phyloP scores from a whole-genome alignment of 106 monocot species.

The Acanthochlamys bracteata region DNA sequence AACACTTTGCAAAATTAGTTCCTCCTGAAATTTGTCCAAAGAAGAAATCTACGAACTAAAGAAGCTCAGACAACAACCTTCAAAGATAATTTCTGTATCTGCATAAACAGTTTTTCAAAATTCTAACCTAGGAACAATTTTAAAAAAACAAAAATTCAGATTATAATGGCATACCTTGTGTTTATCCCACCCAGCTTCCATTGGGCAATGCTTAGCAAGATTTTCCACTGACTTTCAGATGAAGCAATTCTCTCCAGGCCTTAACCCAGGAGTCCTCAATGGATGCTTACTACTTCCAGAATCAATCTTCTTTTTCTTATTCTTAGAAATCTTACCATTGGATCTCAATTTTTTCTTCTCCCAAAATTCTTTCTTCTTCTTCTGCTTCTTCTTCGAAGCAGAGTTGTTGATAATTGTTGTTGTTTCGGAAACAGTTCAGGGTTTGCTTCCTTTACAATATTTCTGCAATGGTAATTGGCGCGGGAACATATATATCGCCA shows the following conservation, averaged over 20 bases:
- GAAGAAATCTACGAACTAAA: not conserved
- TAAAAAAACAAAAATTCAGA: not conserved
- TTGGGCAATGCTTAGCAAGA: constrained; percentile 76
- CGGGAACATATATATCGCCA: constrained; percentile 90
- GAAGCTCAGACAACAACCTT: too few species aligned
- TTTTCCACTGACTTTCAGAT: constrained; percentile 73
- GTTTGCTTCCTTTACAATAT: constrained; percentile 27
- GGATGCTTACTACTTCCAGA: constrained; percentile 50
- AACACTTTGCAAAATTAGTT: constrained; percentile 88
- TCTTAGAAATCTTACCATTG: constrained; percentile 20
- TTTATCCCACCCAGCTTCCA: constrained; percentile 76
- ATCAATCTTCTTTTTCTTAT: constrained; percentile 7
- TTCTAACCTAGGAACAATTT: not conserved
- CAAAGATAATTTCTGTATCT: too few species aligned
- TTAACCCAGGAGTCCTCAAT: constrained; percentile 71
- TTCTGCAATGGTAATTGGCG: constrained; percentile 60
- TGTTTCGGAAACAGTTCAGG: constrained; percentile 50
- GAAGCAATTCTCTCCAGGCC: constrained; percentile 90
- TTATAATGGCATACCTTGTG: constrained; percentile 47
- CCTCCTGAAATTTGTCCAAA: constrained; percentile 50
- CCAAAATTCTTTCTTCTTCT: not conserved
- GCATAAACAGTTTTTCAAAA: too few species aligned
- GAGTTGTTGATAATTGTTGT: not conserved
- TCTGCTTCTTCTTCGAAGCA: constrained; percentile 27
- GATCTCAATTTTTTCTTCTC: constrained; percentile 24